A percentile compares a stretch with the other conserved stretches of the same genome.
These are phyloP conservation scores for Evernia prunastri DNA, from an alignment of 495 filamentous ascomycete genomes.

Conservation along the genomic window DNA sequence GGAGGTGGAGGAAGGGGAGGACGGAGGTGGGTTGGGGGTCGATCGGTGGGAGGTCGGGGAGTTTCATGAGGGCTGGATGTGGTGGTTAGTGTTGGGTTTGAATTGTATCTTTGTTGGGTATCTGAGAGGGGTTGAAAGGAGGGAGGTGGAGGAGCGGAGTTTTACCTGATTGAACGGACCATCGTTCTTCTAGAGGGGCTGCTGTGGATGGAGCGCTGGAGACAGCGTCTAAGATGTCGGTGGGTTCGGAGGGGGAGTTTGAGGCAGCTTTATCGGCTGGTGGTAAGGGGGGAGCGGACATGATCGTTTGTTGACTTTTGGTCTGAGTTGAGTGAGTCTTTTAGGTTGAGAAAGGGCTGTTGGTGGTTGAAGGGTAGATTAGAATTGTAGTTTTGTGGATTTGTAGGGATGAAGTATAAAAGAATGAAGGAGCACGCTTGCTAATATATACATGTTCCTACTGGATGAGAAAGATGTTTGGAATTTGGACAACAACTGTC, in stretches of 20 bases:
- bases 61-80: slow-evolving; percentile 22
- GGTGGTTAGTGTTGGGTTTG: slow-evolving; percentile 17
- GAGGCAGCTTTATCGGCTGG: neutral
- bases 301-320: neutral
- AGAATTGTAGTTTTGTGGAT: neutral
- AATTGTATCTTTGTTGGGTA: too few relatives aligned
- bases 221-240: neutral
- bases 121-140: slow-evolving; percentile 28
- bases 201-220: neutral
- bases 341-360: neutral
- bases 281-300: slow-evolving; percentile 5
- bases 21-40: slow-evolving; percentile 52
- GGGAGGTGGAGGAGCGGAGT: neutral
- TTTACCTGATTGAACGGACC: slow-evolving; percentile 32
- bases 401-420: neutral
- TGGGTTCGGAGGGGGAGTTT: neutral
- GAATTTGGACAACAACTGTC: neutral
- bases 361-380: neutral
- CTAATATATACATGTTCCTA: neutral
- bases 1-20: slow-evolving; percentile 84
- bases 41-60: slow-evolving; percentile 6
- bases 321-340: neutral
- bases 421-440: neutral
- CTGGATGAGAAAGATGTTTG: neutral
- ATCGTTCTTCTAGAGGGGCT: slow-evolving; percentile 22